Base-by-base conservation (phyloP, 805 yeast species). In the Yarrowia deformans region DNA sequence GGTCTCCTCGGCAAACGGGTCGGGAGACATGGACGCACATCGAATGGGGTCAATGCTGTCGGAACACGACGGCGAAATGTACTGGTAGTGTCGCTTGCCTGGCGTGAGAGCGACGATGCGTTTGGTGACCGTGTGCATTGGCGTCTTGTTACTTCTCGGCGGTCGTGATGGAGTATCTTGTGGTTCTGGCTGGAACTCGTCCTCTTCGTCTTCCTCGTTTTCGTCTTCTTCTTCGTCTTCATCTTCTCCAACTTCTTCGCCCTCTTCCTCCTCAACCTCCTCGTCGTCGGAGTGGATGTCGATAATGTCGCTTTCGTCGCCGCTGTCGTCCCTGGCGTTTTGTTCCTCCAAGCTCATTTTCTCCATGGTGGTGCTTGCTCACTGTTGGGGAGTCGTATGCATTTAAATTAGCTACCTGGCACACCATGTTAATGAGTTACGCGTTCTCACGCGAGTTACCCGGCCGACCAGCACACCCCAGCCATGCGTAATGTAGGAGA, bases 31-130 rank as follows among this genome's bases (percentile, higher is more conserved):
- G 29, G 66, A 60, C 0, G 66, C 52, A n/a, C 66, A 60, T 19
- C 66, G 23, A n/a, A 60, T 60, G 13, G 66, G 66, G 23, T 43
- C 66, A 34, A 60, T 42, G 52, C 45, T 60, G 52, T 60, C 66
- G 14, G 66, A 60, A 45, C 66, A 60, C n/a, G 52, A 43, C 39
- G 68, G 68, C 39, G 68, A 63, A 63, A 63, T 40, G 56, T 63
- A 63, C 68, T 63, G 68, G 39, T 48, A 63, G 18, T 63, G 68
- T 34, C 46, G 35, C 16, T 63, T 63, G 3, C 56, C 56, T 6
- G 68, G 68, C 9, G 68, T 63, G 8, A 63, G 46, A 35, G 68
- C 68, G 18, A 63, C 56, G n/a, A 63, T 63, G 7, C 68, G 56
- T 37, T 60, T 60, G 16, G 66, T 43, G 34, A 60, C 66, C 50